A percentile compares a stretch with the other conserved stretches of the same genome.
Conservation (phyloP, 192 early-diverging fungal species). For the Coemansia sp. region DNA sequence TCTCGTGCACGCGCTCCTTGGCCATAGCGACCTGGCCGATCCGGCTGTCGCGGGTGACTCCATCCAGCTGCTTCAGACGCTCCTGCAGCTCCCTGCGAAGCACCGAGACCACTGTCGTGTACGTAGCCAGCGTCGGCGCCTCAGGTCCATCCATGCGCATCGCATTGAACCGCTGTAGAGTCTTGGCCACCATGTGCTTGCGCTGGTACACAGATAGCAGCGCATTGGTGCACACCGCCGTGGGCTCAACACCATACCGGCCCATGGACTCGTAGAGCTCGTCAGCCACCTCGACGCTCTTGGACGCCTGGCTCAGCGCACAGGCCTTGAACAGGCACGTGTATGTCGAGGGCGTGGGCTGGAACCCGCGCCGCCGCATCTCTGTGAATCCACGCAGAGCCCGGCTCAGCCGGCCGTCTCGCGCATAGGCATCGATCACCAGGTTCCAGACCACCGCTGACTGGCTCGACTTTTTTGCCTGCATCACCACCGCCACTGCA, state of each 20-base stretch:
- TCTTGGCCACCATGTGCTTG: constrained; percentile 19
- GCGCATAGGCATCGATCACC: constrained; percentile 44
- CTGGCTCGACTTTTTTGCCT: constrained; percentile 27
- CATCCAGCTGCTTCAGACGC: not conserved
- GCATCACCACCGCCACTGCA: constrained; percentile 49
- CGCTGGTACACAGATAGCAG: constrained; percentile 39
- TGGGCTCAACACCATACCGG: constrained; percentile 10
- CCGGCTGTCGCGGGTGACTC: not conserved
- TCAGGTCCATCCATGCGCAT: constrained; percentile 15
- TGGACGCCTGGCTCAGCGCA: constrained; percentile 25
- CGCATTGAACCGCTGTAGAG: constrained; percentile 21
- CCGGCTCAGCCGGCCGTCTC: constrained; percentile 29
- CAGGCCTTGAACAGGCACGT: constrained; percentile 41
- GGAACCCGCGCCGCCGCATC: constrained; percentile 42
- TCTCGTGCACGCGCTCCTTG: constrained; percentile 16
- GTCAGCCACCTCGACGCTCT: constrained; percentile 24
- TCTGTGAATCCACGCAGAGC: constrained; percentile 40
- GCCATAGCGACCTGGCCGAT: constrained; percentile 9
- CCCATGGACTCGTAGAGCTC: constrained; percentile 19
- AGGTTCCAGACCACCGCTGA: constrained; percentile 46
- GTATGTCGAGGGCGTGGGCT: constrained; percentile 37
- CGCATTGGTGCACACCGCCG: constrained; percentile 30
- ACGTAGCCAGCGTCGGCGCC: constrained; percentile 40
- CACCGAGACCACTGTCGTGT: constrained; percentile 30
- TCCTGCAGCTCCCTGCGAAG: constrained; percentile 30